Base-by-base conservation (phyloP, 176 grass and related monocot genomes). In the Otatea glauca region DNA sequence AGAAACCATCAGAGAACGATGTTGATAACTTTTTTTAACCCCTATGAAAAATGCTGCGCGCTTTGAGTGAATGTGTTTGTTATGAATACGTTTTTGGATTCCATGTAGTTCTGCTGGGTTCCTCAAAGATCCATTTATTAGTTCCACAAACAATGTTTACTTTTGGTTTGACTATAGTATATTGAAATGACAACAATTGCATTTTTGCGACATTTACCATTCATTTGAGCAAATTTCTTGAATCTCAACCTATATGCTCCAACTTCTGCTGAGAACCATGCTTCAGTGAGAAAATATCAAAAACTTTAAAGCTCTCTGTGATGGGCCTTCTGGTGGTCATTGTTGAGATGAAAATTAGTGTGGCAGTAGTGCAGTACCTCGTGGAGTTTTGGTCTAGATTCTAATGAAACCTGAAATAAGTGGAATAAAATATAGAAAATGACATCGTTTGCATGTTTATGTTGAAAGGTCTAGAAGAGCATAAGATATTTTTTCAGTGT, bases 31-130 rank as follows among this genome's bases (percentile, higher is more conserved):
- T 23, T 29, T 74, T 66, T 78, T 44, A 7, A 9, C 1, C 16
- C 41, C 49, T 23, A 61, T 68, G 39, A 20, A 0, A 29, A 43
- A 21, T 32, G 5, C 2, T 80, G 49, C 61, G 11, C 20, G 29
- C 39, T 80, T 79, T 69, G 0, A 62, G n/a, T 76, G 23, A 70
- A 63, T 70, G 63, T 81, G 51, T n/a, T 65, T 88, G 38, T 13
- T 53, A 21, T 69, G 38, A 75, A 41, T 85, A 75, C 63, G 32
- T 68, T 13, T 75, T 55, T 62, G 16, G 13, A 21, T 17, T 21
- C 43, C 43, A 76, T 75, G 14, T 49, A 49, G 34, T 68, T 60
- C 9, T 58, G 2, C 11, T 17, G 18, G 60, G 29, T 43, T 72
- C 1, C 13, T 17, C 47, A 27, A 56, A 25, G 48, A 1, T 18